Percentiles rank a stretch among this genome's conserved stretches.
Evolutionary conservation across 1,139 yeast genomes (phyloP).

Genomic region (Pichia sp.): DNA sequence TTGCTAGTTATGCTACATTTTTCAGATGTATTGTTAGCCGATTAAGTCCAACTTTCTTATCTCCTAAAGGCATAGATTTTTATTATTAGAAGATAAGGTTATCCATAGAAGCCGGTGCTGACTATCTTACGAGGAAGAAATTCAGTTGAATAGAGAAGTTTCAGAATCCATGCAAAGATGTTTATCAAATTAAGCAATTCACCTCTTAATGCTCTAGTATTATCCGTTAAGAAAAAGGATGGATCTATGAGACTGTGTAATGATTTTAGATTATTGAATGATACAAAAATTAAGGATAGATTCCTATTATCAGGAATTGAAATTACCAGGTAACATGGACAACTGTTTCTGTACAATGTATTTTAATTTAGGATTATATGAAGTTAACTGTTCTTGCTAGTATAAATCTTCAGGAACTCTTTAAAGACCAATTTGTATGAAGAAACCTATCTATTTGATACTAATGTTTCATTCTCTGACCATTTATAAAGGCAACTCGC

Average conservation of each 20-base stretch:
- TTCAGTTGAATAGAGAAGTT: neutral
- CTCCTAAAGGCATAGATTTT: constrained; percentile 6
- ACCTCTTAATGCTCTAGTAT: constrained; percentile 3
- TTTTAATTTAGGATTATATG: too few relatives aligned
- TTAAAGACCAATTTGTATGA: too few relatives aligned
- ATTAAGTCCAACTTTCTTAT: too few relatives aligned
- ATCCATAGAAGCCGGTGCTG: constrained; percentile 1
- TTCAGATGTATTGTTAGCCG: too few relatives aligned
- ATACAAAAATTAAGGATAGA: neutral
- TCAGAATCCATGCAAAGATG: neutral
- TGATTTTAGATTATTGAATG: neutral
- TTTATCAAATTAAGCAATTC: neutral
- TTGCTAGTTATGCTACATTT: too few relatives aligned
- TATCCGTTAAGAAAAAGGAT: constrained; percentile 17
- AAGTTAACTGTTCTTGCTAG: too few relatives aligned
- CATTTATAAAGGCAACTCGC: too few relatives aligned
- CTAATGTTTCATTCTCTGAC: too few relatives aligned
- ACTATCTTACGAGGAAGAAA: neutral
- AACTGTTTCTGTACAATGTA: too few relatives aligned
- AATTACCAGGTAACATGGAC: too few relatives aligned
- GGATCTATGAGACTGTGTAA: constrained; percentile 18
- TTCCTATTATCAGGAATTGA: neutral
- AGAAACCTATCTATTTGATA: too few relatives aligned
- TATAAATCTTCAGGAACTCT: too few relatives aligned
- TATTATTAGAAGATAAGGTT: neutral